phyloP scores from a whole-genome alignment of 129 eudicot genomes.

The Apium graveolens region DNA sequence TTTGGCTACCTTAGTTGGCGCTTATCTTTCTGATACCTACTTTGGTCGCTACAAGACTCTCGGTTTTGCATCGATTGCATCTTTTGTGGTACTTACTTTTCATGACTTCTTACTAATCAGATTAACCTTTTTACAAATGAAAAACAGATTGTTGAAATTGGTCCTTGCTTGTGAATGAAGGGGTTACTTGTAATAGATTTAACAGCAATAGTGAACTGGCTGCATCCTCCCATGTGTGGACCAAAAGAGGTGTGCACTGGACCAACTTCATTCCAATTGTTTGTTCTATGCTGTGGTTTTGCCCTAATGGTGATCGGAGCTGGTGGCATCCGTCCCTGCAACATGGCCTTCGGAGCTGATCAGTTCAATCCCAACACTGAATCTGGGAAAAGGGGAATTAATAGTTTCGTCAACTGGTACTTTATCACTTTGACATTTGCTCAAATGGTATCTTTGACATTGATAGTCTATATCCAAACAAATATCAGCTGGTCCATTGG shows the following conservation, averaged over 20 bases:
- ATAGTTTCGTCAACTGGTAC: constrained; percentile 27
- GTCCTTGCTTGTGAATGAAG: constrained; percentile 16
- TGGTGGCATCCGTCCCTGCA: constrained; percentile 26
- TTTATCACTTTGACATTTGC: constrained; percentile 62
- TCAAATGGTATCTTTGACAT: constrained; percentile 60
- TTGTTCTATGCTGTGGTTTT: constrained; percentile 14
- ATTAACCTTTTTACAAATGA: not conserved
- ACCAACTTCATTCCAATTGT: constrained; percentile 42
- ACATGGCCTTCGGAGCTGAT: constrained; percentile 31
- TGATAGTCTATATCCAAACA: constrained; percentile 62
- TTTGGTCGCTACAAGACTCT: constrained; percentile 84
- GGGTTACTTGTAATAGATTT: constrained; percentile 57
- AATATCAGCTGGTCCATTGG: constrained; percentile 67
- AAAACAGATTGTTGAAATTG: not conserved
- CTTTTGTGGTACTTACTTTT: constrained; percentile 35
- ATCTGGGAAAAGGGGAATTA: constrained; percentile 27
- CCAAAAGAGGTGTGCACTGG: constrained; percentile 36
- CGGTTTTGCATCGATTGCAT: constrained; percentile 59
- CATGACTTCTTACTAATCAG: not conserved
- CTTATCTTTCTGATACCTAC: constrained; percentile 64
- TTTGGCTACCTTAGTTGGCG: constrained; percentile 64
- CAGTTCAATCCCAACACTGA: constrained; percentile 26
- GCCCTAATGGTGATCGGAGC: constrained; percentile 25
- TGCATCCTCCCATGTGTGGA: constrained; percentile 74
- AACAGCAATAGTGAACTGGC: constrained; percentile 53